These are phyloP conservation scores for Pholiota adiposa DNA, from an alignment of 1,284 basidiomycete species.

Conservation along the genomic window DNA sequence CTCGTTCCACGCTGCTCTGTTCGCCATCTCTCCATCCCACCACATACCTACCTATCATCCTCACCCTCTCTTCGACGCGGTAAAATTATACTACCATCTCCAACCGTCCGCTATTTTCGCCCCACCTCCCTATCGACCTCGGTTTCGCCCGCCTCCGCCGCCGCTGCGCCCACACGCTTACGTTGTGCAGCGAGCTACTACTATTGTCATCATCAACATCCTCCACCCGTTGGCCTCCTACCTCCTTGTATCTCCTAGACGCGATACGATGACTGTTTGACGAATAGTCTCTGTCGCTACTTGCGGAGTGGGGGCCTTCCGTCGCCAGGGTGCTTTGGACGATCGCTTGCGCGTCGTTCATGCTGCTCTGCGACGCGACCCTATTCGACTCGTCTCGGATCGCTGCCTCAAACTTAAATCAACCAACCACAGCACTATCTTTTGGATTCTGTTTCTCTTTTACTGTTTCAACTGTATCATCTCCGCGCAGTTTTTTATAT, in stretches of 20 bases:
- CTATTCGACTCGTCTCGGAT: too few species aligned
- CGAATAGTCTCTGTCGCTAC: too few species aligned
- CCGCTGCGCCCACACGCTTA: conserved; percentile 11
- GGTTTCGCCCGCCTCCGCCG: not conserved
- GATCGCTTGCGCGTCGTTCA: too few species aligned
- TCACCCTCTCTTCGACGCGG: not conserved
- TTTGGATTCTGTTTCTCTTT: conserved; percentile 9
- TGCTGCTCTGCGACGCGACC: too few species aligned
- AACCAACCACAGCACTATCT: conserved; percentile 9
- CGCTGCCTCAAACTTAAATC: not conserved
- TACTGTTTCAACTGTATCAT: conserved; percentile 8
- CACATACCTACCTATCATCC: not conserved
- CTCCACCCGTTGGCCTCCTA: not conserved
- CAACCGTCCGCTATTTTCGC: not conserved
- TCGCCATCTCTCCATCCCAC: not conserved
- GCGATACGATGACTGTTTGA: too few species aligned
- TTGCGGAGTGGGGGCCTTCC: too few species aligned
- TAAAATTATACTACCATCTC: not conserved
- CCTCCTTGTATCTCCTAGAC: not conserved
- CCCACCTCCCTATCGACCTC: not conserved
- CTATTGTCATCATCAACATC: conserved; percentile 1
- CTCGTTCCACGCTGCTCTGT: too few species aligned
- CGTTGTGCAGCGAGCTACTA: conserved; percentile 15
- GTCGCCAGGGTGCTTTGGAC: too few species aligned
- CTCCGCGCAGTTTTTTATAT: not conserved